Evolutionary conservation across 768 basidiomycete species (phyloP).

Genomic region (Boletus speciosus): DNA sequence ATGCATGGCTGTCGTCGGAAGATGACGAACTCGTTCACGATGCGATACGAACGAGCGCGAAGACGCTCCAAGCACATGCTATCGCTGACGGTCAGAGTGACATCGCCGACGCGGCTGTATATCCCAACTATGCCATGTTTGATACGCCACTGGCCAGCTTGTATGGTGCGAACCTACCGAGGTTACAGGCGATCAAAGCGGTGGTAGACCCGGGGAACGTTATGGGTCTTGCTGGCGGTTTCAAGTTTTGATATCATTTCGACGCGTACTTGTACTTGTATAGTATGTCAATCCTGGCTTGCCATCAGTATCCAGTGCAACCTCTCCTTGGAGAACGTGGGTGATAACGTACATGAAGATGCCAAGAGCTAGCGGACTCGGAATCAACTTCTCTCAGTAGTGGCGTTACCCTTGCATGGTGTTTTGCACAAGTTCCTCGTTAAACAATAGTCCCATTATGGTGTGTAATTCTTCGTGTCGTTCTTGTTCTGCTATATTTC

Average conservation of each 20-base stretch:
- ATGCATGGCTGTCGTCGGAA: background rate
- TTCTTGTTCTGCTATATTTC: no score
- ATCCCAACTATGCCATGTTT: conserved; percentile 57
- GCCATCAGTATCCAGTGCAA: no score
- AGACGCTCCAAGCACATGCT: conserved; percentile 36
- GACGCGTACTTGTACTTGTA: background rate
- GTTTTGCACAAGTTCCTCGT: no score
- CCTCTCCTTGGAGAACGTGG: no score
- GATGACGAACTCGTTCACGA: conserved; percentile 25
- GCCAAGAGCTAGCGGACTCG: no score
- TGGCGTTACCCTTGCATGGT: no score
- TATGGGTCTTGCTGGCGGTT: conserved; percentile 65
- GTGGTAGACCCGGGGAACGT: conserved; percentile 51
- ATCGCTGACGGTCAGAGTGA: conserved; percentile 32
- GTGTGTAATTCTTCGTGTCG: no score
- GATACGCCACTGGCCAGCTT: conserved; percentile 46
- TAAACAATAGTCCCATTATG: no score
- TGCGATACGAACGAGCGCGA: conserved; percentile 37
- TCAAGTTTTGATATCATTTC: conserved; percentile 39
- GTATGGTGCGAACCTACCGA: conserved; percentile 42
- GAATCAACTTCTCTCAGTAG: no score
- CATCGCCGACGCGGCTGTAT: conserved; percentile 35
- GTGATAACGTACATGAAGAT: no score
- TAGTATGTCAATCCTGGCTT: background rate
- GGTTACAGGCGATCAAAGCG: conserved; percentile 40